These are phyloP conservation scores for Epipyxis sp. DNA, from an alignment of 108 stramenopile genomes.

Conservation along the genomic window DNA sequence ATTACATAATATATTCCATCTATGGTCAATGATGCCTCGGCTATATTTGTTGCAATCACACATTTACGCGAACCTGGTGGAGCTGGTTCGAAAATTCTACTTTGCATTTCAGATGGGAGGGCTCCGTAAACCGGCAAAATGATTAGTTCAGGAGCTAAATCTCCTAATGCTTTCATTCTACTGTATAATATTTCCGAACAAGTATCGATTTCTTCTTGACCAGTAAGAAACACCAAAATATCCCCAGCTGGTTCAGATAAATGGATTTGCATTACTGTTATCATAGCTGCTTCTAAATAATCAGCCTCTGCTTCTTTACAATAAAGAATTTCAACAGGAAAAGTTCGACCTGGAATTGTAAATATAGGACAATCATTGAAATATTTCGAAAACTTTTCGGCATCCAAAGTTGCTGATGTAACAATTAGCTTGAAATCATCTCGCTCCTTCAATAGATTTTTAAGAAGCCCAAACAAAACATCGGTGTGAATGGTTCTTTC, in stretches of 20 bases:
- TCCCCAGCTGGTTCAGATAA: conserved; percentile 93
- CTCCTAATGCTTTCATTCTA: conserved; percentile 91
- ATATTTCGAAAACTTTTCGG: conserved; percentile 93
- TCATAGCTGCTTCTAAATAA: conserved; percentile 90
- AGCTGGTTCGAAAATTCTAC: conserved; percentile 96
- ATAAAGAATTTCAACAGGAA: conserved; percentile 92
- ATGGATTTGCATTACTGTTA: conserved; percentile 96
- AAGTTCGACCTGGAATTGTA: conserved; percentile 94
- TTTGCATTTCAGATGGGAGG: conserved; percentile 96
- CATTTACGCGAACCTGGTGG: conserved; percentile 87
- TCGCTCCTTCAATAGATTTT: conserved; percentile 78
- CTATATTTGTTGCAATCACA: conserved; percentile 97
- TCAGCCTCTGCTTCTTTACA: conserved; percentile 94
- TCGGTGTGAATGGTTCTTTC: conserved; percentile 98
- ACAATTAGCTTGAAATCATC: conserved; percentile 89
- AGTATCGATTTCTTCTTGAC: conserved; percentile 98
- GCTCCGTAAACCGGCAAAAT: conserved; percentile 96
- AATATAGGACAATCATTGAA: conserved; percentile 94
- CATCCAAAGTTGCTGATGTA: conserved; percentile 92
- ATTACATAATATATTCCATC: conserved; percentile 99
- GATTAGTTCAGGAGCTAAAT: conserved; percentile 90
- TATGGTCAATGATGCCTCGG: conserved; percentile 96
- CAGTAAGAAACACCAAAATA: conserved; percentile 90
- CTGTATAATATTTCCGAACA: conserved; percentile 92
- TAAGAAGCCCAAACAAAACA: conserved; percentile 92